Evolutionary conservation across 768 basidiomycete species (phyloP).

Genomic region (Boletus patriciae): DNA sequence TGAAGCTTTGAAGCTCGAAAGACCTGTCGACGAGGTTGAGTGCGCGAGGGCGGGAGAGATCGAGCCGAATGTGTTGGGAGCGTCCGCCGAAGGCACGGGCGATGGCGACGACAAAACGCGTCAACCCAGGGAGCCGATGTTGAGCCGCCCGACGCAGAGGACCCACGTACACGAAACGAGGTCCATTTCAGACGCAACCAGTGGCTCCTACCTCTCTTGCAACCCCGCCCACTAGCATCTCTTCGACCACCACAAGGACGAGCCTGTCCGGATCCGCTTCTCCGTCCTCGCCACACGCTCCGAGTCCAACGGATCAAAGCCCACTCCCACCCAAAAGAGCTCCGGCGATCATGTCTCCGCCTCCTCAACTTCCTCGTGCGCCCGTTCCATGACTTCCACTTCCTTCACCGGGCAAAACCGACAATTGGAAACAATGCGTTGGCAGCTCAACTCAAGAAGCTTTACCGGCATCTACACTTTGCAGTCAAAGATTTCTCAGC

Average conservation of each 20-base stretch:
- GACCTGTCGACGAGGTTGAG: no score
- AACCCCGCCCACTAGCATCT: slow-evolving; percentile 52
- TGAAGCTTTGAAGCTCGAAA: no score
- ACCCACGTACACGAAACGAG: no score
- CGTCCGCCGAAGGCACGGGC: no score
- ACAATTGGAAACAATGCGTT: slow-evolving; percentile 65
- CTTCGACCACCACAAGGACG: slow-evolving; percentile 88
- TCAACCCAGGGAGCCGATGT: no score
- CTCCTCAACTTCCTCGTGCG: slow-evolving; percentile 73
- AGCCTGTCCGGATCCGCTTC: slow-evolving; percentile 74
- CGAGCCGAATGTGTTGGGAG: no score
- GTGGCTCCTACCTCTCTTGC: slow-evolving; percentile 47
- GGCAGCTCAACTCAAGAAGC: slow-evolving; percentile 70
- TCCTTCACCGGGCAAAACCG: slow-evolving; percentile 72
- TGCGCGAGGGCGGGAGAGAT: no score
- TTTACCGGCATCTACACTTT: slow-evolving; percentile 84
- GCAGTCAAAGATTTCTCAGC: slow-evolving; percentile 69
- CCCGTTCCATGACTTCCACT: slow-evolving; percentile 66
- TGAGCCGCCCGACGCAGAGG: no score
- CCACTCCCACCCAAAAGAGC: slow-evolving; percentile 55
- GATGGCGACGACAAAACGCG: no score
- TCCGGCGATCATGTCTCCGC: slow-evolving; percentile 73
- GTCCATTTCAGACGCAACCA: slow-evolving; percentile 48
- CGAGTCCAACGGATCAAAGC: slow-evolving; percentile 34
- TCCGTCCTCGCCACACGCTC: slow-evolving; percentile 56